Base-by-base conservation (phyloP, 805 yeast genomes). In the Kazachstania martiniae region DNA sequence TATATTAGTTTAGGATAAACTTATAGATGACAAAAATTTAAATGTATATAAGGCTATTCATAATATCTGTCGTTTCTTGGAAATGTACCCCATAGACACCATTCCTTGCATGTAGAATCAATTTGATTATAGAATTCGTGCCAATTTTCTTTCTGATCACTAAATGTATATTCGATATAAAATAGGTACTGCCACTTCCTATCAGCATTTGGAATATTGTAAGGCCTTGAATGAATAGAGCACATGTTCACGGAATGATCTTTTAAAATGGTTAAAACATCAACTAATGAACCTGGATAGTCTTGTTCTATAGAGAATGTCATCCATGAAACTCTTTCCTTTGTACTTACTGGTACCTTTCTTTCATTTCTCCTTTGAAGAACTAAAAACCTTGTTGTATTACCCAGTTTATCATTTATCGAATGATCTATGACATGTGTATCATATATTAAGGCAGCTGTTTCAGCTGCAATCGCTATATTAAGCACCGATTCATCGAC, bases 341-440 rank as follows among this genome's bases (percentile, higher is more conserved):
- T 28, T 27, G 7, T 10, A 4, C 4, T 16, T 15, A 4, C 5
- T 3, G n/a, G n/a, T 23, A 23, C 7, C n/a, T 23, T 13, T 13
- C 9, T 18, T 16, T 36, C 29, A 5, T 42, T 49, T 36, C 44
- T 49, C 31, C 62, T 59, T 21, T 80, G 75, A 27, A 87, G 58
- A 0, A 84, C 67, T 32, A 91, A 58, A 51, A 91, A 89, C 40
- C 97, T 62, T 1, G 98, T 89, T 4, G 94, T 83, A 53, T 89
- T 89, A 17, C 73, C 76, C 21, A 63, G 54, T 37, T 63, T 65
- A 51, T 89, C 94, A 47, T 87, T 91, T 30, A 91, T 70, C 37
- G 71, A 68, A 5, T 59, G 45, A 16, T 58, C 54, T 19, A 74
- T 42, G 1, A 84, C 66, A 2, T 77, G 77, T 8, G 77, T 67